Conservation (phyloP, 2,329 filamentous ascomycete species). For the Trichoderma koningiopsis region DNA sequence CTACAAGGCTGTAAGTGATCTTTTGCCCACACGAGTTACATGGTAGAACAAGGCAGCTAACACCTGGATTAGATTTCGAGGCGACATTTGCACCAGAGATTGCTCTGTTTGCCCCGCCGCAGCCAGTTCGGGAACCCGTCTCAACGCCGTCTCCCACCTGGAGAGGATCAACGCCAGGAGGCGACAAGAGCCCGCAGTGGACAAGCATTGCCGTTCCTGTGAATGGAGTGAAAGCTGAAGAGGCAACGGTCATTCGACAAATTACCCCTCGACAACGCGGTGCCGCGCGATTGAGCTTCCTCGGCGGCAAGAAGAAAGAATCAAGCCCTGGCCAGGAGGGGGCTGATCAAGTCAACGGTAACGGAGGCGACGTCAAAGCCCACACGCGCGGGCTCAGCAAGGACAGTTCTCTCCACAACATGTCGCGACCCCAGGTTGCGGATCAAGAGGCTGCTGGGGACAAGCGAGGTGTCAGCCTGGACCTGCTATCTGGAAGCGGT, state of each 20-base stretch:
- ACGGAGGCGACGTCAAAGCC: conserved; percentile 39
- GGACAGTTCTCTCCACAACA: conserved; percentile 39
- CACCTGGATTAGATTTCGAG: conserved; percentile 56
- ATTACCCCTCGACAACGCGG: conserved; percentile 56
- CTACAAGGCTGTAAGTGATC: conserved; percentile 64
- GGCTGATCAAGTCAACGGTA: conserved; percentile 34
- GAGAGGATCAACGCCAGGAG: conserved; percentile 53
- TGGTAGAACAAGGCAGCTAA: conserved; percentile 29
- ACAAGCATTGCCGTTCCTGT: conserved; percentile 40
- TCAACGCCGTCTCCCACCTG: conserved; percentile 49
- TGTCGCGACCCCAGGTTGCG: conserved; percentile 47
- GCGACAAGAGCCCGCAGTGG: conserved; percentile 40
- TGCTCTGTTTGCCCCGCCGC: conserved; percentile 59
- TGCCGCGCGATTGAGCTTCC: conserved; percentile 60
- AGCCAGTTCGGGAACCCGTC: conserved; percentile 45
- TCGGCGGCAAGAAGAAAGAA: conserved; percentile 56
- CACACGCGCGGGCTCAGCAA: conserved; percentile 39
- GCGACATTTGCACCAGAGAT: conserved; percentile 67
- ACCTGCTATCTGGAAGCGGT: conserved; percentile 32
- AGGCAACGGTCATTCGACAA: conserved; percentile 53
- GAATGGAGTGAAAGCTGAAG: conserved; percentile 46
- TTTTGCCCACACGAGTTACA: not conserved
- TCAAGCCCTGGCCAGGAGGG: conserved; percentile 34
- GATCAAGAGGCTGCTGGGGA: conserved; percentile 32
- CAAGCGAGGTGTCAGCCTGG: conserved; percentile 34